A percentile compares a stretch with the other conserved stretches of the same genome.
Evolutionary conservation across 2,329 filamentous ascomycete genomes (phyloP).

Genomic region (Chaetomiaceae sp.): DNA sequence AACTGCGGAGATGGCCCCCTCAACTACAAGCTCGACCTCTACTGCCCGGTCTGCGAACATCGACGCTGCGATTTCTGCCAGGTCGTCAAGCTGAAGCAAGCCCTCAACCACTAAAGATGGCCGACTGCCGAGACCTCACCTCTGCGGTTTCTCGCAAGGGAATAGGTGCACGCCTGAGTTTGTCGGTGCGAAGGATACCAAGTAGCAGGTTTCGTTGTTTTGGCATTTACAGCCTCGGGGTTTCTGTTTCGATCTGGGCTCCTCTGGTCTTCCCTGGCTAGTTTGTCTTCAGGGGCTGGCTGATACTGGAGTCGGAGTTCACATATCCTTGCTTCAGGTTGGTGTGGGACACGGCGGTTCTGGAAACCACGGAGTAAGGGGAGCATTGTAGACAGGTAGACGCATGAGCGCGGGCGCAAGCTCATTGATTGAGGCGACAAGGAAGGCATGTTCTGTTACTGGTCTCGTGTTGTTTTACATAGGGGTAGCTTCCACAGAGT

Average conservation of each 20-base stretch:
- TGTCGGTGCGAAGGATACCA: too few species aligned
- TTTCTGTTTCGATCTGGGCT: too few species aligned
- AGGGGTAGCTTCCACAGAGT: neutral
- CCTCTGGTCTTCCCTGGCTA: too few species aligned
- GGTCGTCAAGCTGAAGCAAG: neutral
- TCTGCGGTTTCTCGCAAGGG: too few species aligned
- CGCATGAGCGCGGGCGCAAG: neutral
- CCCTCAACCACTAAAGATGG: neutral
- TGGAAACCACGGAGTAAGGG: neutral
- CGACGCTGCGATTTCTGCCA: constrained; percentile 2
- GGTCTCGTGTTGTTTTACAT: neutral
- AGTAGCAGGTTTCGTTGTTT: too few species aligned
- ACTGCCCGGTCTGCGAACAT: constrained; percentile 10
- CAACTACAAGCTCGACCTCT: neutral
- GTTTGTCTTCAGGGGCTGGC: too few species aligned
- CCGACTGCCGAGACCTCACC: too few species aligned
- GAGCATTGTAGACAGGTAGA: neutral
- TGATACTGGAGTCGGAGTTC: too few species aligned
- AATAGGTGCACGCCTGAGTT: too few species aligned
- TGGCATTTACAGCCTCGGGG: too few species aligned
- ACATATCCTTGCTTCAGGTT: neutral
- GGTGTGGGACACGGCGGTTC: neutral
- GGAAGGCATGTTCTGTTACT: neutral
- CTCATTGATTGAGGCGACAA: neutral
- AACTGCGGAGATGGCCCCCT: constrained; percentile 7